Base-by-base conservation (phyloP, 768 basidiomycete species). In the Cyclocybe cylindracea region DNA sequence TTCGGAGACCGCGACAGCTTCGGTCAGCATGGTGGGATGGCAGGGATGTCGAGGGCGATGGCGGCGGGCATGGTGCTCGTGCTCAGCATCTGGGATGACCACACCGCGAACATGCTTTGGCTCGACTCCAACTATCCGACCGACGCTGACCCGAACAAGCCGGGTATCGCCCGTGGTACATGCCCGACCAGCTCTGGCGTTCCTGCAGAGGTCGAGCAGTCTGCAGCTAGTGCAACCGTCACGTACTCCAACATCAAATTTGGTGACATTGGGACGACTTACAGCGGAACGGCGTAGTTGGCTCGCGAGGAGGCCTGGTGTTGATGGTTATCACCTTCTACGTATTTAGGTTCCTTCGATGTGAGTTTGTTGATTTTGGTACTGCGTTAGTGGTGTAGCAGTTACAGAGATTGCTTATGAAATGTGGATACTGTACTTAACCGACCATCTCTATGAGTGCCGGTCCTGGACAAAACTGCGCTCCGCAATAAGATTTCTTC, bases 101-200 rank as follows among this genome's bases (percentile, higher is more conserved):
- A 63, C 39, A 50, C 51, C 11, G 71, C 66, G 31, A 60, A 66
- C 56, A 76, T 76, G 75, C 67, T 75, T 48, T 76, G 76, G 67
- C 70, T 76, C 61, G 75, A 74, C 62, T 58, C 63, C 48, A 67
- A 64, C 65, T 73, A 73, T 61, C 75, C 65, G 24, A 54, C 52
- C 29, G 51, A 43, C 56, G 50, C 16, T 7, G 45, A 60, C 38
- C 11, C 61, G 4, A 59, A 39, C 58, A 53, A 41, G 33, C 60
- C 61, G 6, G 60, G 63, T 16, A 48, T 59, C 14, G 54, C 56
- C 16, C 62, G 62, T 46, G 63, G 61, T 10, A 55, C 60, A 10
- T 61, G 60, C 48, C 11, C 63, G 1, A 64, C 63, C 39, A 45
- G 34, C 14, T 55, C 50, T 24, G 57, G 61, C 19, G 50, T 53